Evolutionary conservation across 2,329 filamentous ascomycete genomes (phyloP).

Genomic region (Aureobasidium sp.): DNA sequence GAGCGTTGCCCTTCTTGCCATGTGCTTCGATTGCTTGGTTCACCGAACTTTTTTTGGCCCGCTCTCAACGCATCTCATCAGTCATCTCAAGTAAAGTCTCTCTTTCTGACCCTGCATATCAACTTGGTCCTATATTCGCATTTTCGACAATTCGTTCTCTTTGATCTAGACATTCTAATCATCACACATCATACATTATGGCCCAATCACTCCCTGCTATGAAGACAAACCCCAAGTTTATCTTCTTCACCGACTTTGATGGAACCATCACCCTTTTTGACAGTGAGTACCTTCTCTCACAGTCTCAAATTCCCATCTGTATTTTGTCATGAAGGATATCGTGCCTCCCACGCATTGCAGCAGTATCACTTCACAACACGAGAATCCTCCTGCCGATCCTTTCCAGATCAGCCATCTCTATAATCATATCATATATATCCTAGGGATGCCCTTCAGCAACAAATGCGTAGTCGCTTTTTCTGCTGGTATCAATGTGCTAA

Average conservation of each 20-base stretch:
- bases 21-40: constrained; percentile 12
- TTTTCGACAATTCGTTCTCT: background rate
- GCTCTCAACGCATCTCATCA: constrained; percentile 4
- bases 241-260: constrained; percentile 99
- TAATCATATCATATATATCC: background rate
- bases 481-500: background rate
- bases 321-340: background rate
- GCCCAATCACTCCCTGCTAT: constrained; percentile 36
- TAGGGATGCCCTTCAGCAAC: background rate
- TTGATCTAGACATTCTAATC: background rate
- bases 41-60: constrained; percentile 1
- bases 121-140: too few species aligned
- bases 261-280: constrained; percentile 80
- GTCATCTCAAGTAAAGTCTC: background rate
- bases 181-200: constrained; percentile 17
- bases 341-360: background rate
- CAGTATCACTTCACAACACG: background rate
- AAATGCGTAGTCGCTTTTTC: background rate
- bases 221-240: constrained; percentile 66
- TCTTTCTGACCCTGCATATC: background rate
- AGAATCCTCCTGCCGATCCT: background rate
- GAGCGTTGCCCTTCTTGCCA: background rate
- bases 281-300: constrained; percentile 38
- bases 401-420: background rate
- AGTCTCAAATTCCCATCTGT: background rate